These are phyloP conservation scores for Austroboletus festivus DNA, from an alignment of 768 basidiomycete genomes.

Conservation along the genomic window DNA sequence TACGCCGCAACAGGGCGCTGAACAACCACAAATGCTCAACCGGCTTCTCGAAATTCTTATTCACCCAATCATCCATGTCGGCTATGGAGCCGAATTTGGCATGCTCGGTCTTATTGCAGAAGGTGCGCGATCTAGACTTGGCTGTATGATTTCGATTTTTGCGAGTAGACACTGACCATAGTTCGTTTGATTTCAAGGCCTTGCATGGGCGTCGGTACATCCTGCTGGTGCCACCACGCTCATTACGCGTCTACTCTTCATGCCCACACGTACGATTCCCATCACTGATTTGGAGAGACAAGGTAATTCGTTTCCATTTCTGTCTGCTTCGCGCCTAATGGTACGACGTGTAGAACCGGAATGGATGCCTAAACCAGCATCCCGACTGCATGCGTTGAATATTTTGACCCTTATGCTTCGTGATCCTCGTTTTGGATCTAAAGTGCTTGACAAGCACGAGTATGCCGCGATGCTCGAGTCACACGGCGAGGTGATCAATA, in stretches of 20 bases:
- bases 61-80: slow-evolving; percentile 64
- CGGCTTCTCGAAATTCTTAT: slow-evolving; percentile 57
- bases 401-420: slow-evolving; percentile 54
- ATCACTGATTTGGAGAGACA: slow-evolving; percentile 20
- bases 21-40: slow-evolving; percentile 56
- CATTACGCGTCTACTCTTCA: slow-evolving; percentile 34
- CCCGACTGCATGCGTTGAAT: slow-evolving; percentile 44
- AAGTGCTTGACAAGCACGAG: slow-evolving; percentile 30
- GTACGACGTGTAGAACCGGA: slow-evolving; percentile 12
- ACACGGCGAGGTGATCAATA: slow-evolving; percentile 39
- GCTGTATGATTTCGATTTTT: no score
- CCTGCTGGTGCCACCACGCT: slow-evolving; percentile 33
- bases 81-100: slow-evolving; percentile 63
- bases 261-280: slow-evolving; percentile 17
- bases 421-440: slow-evolving; percentile 39
- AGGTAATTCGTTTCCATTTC: slow-evolving; percentile 2
- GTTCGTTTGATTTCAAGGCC: no score
- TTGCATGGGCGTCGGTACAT: slow-evolving; percentile 58
- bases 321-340: neutral
- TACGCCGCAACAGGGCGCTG: slow-evolving; percentile 20
- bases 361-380: slow-evolving; percentile 25
- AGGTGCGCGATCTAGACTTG: slow-evolving; percentile 38
- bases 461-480: slow-evolving; percentile 35
- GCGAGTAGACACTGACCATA: no score
- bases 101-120: slow-evolving; percentile 61